phyloP scores from a whole-genome alignment of 768 basidiomycete species.

The Leccinum longicurvipes region DNA sequence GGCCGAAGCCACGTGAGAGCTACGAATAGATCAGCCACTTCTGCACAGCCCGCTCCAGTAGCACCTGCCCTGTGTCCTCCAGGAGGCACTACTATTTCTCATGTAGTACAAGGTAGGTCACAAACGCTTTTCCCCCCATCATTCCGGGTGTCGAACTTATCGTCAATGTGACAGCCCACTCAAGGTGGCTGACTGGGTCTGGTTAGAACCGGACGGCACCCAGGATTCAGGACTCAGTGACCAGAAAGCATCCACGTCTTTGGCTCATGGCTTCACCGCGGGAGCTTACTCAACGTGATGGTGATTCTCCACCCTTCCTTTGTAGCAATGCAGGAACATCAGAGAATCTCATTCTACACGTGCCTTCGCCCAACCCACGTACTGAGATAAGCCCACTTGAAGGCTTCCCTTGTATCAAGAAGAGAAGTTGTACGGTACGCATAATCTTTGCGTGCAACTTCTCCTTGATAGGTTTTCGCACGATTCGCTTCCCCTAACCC shows the following conservation, averaged over 20 bases:
- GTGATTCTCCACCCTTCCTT: conserved; percentile 28
- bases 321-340: conserved; percentile 17
- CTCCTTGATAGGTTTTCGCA: neutral
- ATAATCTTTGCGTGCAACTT: neutral
- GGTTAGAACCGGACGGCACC: neutral
- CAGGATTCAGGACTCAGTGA: neutral
- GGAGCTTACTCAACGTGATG: conserved; percentile 15
- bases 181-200: neutral
- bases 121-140: too few relatives aligned
- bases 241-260: conserved; percentile 15
- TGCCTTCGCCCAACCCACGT: conserved; percentile 5
- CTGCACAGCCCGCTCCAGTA: neutral
- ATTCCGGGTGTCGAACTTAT: neutral
- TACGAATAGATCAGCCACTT: conserved; percentile 20
- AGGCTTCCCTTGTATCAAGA: conserved; percentile 1
- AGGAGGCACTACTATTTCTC: neutral
- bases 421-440: neutral
- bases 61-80: neutral
- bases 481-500: neutral
- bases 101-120: neutral
- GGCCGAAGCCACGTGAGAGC: conserved; percentile 30
- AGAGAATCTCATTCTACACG: conserved; percentile 21
- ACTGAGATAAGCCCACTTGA: conserved; percentile 5
- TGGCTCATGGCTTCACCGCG: conserved; percentile 17
- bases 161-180: neutral